These are phyloP conservation scores for Aspergillus taichungensis DNA, from an alignment of 495 filamentous ascomycete species.

Conservation along the genomic window DNA sequence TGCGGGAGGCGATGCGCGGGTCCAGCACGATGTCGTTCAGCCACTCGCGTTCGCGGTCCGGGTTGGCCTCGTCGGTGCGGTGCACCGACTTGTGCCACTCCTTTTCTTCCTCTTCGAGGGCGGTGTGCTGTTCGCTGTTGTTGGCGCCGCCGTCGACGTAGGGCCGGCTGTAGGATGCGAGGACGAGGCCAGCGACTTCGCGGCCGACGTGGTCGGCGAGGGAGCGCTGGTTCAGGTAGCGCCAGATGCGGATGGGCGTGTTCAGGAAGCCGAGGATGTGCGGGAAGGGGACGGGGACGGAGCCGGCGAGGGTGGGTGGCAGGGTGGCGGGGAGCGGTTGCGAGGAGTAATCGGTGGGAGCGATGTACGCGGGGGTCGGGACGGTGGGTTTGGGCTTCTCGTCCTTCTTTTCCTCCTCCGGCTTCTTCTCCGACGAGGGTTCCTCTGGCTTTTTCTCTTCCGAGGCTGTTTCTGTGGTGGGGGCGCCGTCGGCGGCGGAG, in stretches of 20 bases:
- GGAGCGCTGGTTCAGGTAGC: conserved; percentile 78
- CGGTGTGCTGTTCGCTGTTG: conserved; percentile 57
- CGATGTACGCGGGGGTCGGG: conserved; percentile 53
- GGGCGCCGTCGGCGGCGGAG: conserved; percentile 14
- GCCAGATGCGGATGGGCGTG: conserved; percentile 76
- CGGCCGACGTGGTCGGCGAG: conserved; percentile 83
- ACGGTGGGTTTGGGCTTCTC: conserved; percentile 43
- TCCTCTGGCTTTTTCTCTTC: conserved; percentile 35
- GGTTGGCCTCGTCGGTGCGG: conserved; percentile 45
- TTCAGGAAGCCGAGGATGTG: conserved; percentile 91
- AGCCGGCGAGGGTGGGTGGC: conserved; percentile 55
- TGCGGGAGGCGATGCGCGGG: conserved; percentile 63
- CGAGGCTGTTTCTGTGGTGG: conserved; percentile 12
- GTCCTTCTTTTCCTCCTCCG: conserved; percentile 33
- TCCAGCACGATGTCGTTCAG: conserved; percentile 71
- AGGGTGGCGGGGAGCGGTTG: conserved; percentile 49
- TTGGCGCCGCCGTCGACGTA: conserved; percentile 23
- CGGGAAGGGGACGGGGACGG: conserved; percentile 66
- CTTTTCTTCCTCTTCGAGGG: conserved; percentile 66
- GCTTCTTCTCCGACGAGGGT: background rate
- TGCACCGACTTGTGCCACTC: conserved; percentile 81
- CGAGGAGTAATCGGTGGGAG: conserved; percentile 55
- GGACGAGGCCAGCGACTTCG: conserved; percentile 76
- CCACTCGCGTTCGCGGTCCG: conserved; percentile 59
- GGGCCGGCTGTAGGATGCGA: conserved; percentile 51